Evolutionary conservation across 768 basidiomycete species (phyloP).

Genomic region (Calocybe indica): DNA sequence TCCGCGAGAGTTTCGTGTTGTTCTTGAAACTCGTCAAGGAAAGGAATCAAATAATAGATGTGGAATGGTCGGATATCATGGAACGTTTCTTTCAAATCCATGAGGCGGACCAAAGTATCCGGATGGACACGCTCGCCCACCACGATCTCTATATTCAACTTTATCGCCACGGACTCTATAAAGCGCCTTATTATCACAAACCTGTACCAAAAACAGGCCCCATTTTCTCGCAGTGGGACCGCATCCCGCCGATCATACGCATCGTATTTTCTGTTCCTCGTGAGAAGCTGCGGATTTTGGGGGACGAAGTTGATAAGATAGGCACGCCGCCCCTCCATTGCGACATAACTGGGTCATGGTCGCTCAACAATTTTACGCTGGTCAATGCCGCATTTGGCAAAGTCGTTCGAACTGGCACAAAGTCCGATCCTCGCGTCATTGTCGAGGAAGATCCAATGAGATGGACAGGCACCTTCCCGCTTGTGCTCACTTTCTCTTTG

Average conservation of each 20-base stretch:
- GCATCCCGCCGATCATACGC: constrained; percentile 23
- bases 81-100: constrained; percentile 17
- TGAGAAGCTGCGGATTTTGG: constrained; percentile 15
- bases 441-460: constrained; percentile 18
- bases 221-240: constrained; percentile 20
- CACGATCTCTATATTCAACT: constrained; percentile 29
- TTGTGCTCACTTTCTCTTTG: constrained; percentile 21
- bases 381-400: constrained; percentile 18
- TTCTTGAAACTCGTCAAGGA: constrained; percentile 21
- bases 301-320: constrained; percentile 7
- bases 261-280: constrained; percentile 26
- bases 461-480: constrained; percentile 17
- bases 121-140: constrained; percentile 22
- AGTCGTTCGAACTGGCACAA: constrained; percentile 11
- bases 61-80: constrained; percentile 24
- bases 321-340: constrained; percentile 22
- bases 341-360: constrained; percentile 12
- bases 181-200: constrained; percentile 4
- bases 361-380: constrained; percentile 20
- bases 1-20: constrained; percentile 23
- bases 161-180: constrained; percentile 20
- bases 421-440: constrained; percentile 6
- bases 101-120: constrained; percentile 15
- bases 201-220: background rate
- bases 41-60: constrained; percentile 6